Evolutionary conservation across 805 yeast genomes (phyloP), one percentile per base, ranked within the genome.

Genomic region (Scheffersomyces amazonensis): DNA sequence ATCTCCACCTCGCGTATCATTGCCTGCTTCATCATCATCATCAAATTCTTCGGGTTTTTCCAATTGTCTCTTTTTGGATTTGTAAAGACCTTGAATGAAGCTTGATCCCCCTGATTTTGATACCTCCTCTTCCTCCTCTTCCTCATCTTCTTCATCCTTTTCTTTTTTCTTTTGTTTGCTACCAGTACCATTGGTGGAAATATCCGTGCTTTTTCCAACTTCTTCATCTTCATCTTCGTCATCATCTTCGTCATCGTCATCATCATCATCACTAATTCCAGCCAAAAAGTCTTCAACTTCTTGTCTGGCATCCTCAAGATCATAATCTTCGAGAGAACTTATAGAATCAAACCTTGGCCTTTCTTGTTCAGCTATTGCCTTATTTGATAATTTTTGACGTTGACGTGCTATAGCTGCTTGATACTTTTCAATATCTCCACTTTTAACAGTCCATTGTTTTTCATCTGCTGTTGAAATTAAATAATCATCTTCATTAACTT

Each of bases 401-500:
- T 39, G 35, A 36, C 40, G 47, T n/a, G 40, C 44, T 35, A 41
- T 40, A 27, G 49, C 52, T 34, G 42, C 43, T 39, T 65, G 49
- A 50, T 74, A 76, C 44, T 63, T 66, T 31, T 66, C 67, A 16
- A 68, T 53, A 39, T 75, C 84, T 34, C 63, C 69, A 2, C 68
- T 66, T 15, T 73, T 56, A 25, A 71, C 66, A 12, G 71, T 54
- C 54, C 74, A 56, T 25, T 63, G 65, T 25, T 66, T 70, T 1
- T 72, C 73, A 16, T 72, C 70, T 4, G 69, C 71, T n/a, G 77
- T 74, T 5, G 71, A 62, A 15, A 89, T 66, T 29, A 69, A 56
- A 53, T 70, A 90, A 3, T 75, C 78, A 2, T 56, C 66, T 46
- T 83, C 93, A 13, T 81, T 79, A 0, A 81, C 81, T 32, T 73